Base-by-base conservation (phyloP, 1,284 basidiomycete genomes). In the Cryptococcus depauperatus region DNA sequence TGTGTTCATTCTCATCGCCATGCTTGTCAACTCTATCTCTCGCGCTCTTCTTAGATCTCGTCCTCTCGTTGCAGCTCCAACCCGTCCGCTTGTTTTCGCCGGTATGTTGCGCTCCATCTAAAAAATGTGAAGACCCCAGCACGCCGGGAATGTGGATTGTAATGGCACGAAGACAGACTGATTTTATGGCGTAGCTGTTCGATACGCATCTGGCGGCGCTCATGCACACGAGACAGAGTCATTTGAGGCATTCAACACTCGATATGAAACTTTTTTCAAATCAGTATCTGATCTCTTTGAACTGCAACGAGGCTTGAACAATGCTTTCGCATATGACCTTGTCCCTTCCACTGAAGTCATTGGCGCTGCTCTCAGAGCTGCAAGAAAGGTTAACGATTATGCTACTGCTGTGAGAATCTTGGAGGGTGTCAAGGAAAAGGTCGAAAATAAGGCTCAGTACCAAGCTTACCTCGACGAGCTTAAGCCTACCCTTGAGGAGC, bases 271-370 rank as follows among this genome's bases (percentile, higher is more conserved):
- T 58, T 98, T 97, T 76, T 97, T 97, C 77, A 76, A 85, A 66
- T 79, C 81, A 44, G 90, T 91, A 43, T 82, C 90, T 68, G 93
- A 97, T 76, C 80, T 95, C 52, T 97, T 97, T 69, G 92, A 97
- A 76, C 84, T 93, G 56, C 90, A 96, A 74, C 85, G 93, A 51
- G 93, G 93, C 38, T 78, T 98, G 59, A 98, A 98, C 80, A 98
- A 98, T 79, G 95, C 90, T 75, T 98, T 98, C 69, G 88, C 93
- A 1, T 93, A 98, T 73, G 93, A 98, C 72, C 80, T 98, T 54
- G 95, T 98, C 22, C 93, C 93, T 35, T 82, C 89, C 8, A 82
- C 88, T 37, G 75, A 79, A 47, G 90, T 97, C 59, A 77, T 96
- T 53, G 89, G 92, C 75, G 84, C 85, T 52, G 92, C 92, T 33